These are phyloP conservation scores for Cryptococcus sp. DNA, from an alignment of 1,284 basidiomycete genomes.

Conservation along the genomic window DNA sequence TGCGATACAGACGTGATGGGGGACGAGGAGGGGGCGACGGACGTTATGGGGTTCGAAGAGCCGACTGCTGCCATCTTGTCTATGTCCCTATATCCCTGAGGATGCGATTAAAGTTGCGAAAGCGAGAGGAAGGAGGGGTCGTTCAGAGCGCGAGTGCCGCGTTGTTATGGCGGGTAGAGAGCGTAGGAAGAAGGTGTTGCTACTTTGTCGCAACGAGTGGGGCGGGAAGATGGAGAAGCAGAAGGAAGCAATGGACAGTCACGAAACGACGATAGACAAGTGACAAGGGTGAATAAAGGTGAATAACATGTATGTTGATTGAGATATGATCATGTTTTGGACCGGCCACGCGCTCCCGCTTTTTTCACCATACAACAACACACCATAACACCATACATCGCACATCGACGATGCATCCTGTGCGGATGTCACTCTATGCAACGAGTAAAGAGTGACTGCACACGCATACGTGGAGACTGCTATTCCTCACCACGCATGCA, in stretches of 20 bases:
- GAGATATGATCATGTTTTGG: not conserved
- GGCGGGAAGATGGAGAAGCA: not conserved
- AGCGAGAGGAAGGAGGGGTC: conserved; percentile 1
- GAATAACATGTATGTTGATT: not conserved
- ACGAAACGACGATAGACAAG: not conserved
- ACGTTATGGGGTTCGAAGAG: conserved; percentile 53
- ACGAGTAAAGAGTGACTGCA: too few relatives aligned
- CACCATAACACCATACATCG: too few relatives aligned
- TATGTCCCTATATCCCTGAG: too few relatives aligned
- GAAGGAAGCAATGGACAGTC: not conserved
- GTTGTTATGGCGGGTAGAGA: not conserved
- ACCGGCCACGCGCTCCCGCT: not conserved
- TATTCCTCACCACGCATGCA: too few relatives aligned
- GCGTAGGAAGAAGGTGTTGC: not conserved
- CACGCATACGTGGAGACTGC: too few relatives aligned
- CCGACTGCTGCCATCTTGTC: conserved; percentile 31
- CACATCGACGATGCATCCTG: too few relatives aligned
- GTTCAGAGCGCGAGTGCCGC: not conserved
- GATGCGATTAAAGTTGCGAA: too few relatives aligned
- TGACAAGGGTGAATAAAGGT: not conserved
- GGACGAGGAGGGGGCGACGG: conserved; percentile 56
- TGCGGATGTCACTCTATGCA: too few relatives aligned
- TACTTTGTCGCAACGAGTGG: not conserved
- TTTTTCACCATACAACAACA: too few relatives aligned
- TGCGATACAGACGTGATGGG: conserved; percentile 83